Percentiles rank a stretch among this genome's conserved stretches.
Conservation (phyloP, 352 stramenopile genomes). For the Phytophthora europaea region DNA sequence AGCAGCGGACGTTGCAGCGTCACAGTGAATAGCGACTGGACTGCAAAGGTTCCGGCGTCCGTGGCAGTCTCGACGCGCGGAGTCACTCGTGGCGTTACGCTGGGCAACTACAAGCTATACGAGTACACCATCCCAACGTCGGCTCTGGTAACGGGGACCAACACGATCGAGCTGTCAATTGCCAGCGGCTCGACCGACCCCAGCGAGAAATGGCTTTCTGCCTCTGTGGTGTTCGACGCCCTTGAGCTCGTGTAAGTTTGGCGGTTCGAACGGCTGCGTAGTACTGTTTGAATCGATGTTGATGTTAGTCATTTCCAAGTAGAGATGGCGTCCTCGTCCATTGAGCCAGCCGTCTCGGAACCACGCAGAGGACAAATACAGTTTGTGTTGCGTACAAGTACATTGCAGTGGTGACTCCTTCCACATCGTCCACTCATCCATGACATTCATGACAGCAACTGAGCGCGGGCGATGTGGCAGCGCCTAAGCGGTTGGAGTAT, state of each 20-base stretch:
- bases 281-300: background rate
- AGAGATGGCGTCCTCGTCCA: no score
- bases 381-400: no score
- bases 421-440: no score
- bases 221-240: conserved; percentile 58
- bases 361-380: no score
- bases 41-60: conserved; percentile 26
- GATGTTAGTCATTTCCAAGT: background rate
- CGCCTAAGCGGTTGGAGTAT: background rate
- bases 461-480: background rate
- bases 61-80: conserved; percentile 53
- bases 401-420: no score
- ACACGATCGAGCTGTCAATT: conserved; percentile 48
- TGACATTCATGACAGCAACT: background rate
- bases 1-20: conserved; percentile 45
- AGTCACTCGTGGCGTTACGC: conserved; percentile 52
- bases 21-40: conserved; percentile 52
- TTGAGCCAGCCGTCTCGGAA: no score
- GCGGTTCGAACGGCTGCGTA: background rate
- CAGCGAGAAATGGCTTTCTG: conserved; percentile 47
- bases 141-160: conserved; percentile 38
- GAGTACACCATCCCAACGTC: conserved; percentile 51
- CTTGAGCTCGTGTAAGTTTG: conserved; percentile 43
- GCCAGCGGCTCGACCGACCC: conserved; percentile 50
- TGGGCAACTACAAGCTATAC: conserved; percentile 60